A percentile compares a stretch with the other conserved stretches of the same genome.
Conservation (phyloP, 257 asterid genomes). For the Pogostemon cablin region DNA sequence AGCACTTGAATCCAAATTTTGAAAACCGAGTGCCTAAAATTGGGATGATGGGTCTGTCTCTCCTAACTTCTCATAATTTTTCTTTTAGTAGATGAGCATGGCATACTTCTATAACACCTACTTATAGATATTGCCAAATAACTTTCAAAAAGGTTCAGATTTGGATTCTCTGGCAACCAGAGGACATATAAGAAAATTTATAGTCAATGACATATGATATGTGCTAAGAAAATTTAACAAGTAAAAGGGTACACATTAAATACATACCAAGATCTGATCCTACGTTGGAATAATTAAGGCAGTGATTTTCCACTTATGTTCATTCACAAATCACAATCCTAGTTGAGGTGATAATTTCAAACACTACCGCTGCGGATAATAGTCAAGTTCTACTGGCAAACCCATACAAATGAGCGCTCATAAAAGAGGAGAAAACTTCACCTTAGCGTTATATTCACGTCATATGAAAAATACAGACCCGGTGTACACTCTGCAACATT, state of each 20-base stretch:
- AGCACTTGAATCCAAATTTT: constrained; percentile 3
- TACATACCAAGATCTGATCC: too few relatives aligned
- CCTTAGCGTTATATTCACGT: constrained; percentile 96
- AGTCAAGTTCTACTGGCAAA: constrained; percentile 6
- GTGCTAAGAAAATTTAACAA: background rate
- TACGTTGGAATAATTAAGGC: too few relatives aligned
- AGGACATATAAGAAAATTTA: background rate
- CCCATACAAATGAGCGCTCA: constrained; percentile 21
- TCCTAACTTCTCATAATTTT: constrained; percentile 8
- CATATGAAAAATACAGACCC: constrained; percentile 92
- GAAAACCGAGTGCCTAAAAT: background rate
- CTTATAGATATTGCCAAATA: background rate
- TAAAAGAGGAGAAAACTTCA: constrained; percentile 35
- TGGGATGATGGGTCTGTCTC: background rate
- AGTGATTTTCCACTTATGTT: background rate
- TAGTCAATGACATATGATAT: background rate
- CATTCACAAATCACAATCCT: background rate
- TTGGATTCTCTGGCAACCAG: background rate
- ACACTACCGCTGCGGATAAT: constrained; percentile 7
- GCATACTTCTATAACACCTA: background rate
- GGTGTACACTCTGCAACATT: constrained; percentile 81
- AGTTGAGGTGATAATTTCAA: constrained; percentile 8
- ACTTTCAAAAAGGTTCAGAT: background rate
- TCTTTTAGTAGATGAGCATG: background rate
- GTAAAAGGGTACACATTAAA: background rate